A percentile compares a stretch with the other conserved stretches of the same genome.
phyloP scores from a whole-genome alignment of 2,329 filamentous ascomycete genomes.

The Colletotrichum tamarilloi region DNA sequence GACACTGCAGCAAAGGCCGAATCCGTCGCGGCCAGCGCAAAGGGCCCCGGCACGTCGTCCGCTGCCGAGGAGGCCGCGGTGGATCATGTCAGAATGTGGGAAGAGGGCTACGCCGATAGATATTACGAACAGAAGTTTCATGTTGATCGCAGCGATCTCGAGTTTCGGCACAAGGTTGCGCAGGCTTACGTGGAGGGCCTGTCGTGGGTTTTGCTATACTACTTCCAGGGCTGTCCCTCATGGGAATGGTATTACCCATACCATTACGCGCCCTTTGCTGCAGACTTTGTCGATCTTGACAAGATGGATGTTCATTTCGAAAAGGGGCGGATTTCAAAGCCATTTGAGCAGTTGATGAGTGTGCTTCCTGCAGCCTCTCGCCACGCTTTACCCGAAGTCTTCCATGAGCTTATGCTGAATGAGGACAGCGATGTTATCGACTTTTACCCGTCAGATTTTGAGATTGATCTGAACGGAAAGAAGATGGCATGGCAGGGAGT shows the following conservation, averaged over 20 bases:
- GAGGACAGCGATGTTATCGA: constrained; percentile 93
- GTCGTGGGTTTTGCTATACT: constrained; percentile 95
- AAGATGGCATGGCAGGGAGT: constrained; percentile 99
- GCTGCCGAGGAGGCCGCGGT: constrained; percentile 72
- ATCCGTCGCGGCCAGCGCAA: constrained; percentile 70
- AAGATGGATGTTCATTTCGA: constrained; percentile 85
- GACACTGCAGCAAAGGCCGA: constrained; percentile 69
- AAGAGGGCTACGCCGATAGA: constrained; percentile 92
- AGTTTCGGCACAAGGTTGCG: constrained; percentile 90
- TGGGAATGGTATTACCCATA: constrained; percentile 99
- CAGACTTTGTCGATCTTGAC: constrained; percentile 87
- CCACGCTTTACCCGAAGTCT: constrained; percentile 87
- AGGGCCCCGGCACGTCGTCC: constrained; percentile 58
- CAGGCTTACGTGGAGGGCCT: constrained; percentile 94
- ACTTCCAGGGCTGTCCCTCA: constrained; percentile 97
- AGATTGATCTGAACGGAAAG: constrained; percentile 94
- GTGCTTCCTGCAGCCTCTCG: constrained; percentile 94
- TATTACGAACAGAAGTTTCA: constrained; percentile 99
- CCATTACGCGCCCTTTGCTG: constrained; percentile 97
- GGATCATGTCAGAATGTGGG: constrained; percentile 92
- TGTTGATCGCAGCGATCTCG: constrained; percentile 81
- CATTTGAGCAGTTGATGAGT: constrained; percentile 98
- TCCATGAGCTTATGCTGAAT: constrained; percentile 91
- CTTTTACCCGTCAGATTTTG: constrained; percentile 96
- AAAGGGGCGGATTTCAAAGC: constrained; percentile 85